These are phyloP conservation scores for Pholiota molesta DNA, from an alignment of 768 basidiomycete genomes.

Conservation along the genomic window DNA sequence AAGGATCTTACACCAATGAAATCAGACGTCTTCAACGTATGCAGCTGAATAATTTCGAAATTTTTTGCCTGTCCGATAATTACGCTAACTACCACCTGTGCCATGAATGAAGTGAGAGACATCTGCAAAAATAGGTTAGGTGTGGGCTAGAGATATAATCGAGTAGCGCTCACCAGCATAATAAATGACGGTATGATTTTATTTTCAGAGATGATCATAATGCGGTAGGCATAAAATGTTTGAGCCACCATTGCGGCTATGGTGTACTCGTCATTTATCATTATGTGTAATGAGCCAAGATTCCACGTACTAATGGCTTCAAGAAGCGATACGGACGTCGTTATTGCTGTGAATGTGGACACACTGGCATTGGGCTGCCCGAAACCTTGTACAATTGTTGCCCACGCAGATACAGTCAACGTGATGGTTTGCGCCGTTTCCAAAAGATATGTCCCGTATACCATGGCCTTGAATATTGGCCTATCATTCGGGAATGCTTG, in stretches of 20 bases:
- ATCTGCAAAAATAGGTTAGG: background rate
- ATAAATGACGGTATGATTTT: background rate
- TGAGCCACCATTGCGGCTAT: slow-evolving; percentile 10
- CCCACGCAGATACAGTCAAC: background rate
- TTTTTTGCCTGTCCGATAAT: background rate
- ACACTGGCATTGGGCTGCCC: background rate
- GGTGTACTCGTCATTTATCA: background rate
- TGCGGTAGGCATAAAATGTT: slow-evolving; percentile 11
- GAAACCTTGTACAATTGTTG: background rate
- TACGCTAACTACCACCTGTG: background rate
- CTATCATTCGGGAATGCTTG: slow-evolving; percentile 6
- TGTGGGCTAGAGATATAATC: background rate
- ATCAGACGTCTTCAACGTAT: background rate
- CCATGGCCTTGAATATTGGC: background rate
- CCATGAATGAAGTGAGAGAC: background rate
- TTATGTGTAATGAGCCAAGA: background rate
- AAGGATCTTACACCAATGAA: background rate
- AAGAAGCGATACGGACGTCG: slow-evolving; percentile 4
- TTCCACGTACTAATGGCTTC: slow-evolving; percentile 4
- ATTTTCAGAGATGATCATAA: background rate
- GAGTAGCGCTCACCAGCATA: background rate
- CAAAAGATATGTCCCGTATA: slow-evolving; percentile 3
- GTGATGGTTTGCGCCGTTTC: slow-evolving; percentile 9
- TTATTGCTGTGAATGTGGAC: background rate
- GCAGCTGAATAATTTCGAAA: background rate